Evolutionary conservation across 148 eudicot species (phyloP), one percentile per base, ranked within the genome.

Genomic region (Suaeda aralocaspica): DNA sequence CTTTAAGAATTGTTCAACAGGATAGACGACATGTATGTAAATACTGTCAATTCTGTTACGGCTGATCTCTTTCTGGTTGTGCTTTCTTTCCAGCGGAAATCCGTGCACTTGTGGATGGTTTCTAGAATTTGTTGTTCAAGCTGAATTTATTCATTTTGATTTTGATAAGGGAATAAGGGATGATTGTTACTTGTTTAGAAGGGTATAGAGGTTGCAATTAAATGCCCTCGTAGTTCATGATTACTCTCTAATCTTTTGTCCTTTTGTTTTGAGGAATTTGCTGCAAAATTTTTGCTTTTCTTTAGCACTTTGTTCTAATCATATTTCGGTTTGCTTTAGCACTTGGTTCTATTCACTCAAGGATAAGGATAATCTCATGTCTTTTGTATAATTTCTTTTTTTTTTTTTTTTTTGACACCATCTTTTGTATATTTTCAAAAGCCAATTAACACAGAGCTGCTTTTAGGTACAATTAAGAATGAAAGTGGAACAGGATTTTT

Each of bases 351-450:
- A 14, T 53, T 58, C 36, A 29, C 39, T 14, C 19, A 29, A 29
- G 62, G 34, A 16, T 0, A 26, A 48, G 2, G 22, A 29, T 48
- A 0, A 48, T 16, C 5, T 1, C 28, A 13, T n/a, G n/a, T n/a
- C n/a, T n/a, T n/a, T n/a, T n/a, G 16, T 5, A 6, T 26, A 21
- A 30, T 68, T 28, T 31, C 33, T n/a, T 18, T 28, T 58, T 15
- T 6, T 41, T 15, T 19, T 6, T 24, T 59, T 14, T n/a, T n/a
- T n/a, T n/a, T n/a, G n/a, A 52, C 18, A 46, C 4, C 49, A 60
- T 59, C 77, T 41, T 74, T 58, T 70, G 67, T 39, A 34, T 74
- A 30, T 31, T 18, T 46, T 28, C 52, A 59, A 67, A 53, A 74
- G 77, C 72, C 77, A 74, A 22, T 45, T 67, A 55, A 49, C n/a